Evolutionary conservation across 192 early-diverging fungal species (phyloP).

Genomic region (Glomus cerebriforme): DNA sequence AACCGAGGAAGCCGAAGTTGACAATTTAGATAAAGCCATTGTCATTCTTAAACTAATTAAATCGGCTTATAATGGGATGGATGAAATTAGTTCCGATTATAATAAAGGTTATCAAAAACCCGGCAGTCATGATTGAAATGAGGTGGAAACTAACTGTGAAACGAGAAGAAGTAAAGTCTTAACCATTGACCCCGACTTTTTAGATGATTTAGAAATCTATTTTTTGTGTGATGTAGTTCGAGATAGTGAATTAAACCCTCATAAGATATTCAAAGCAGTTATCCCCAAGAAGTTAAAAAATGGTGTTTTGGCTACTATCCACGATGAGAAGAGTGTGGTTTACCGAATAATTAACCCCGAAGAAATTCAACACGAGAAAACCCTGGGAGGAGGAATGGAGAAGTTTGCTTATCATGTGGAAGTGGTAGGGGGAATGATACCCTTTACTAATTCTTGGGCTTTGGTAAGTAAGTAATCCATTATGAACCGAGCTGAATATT

Average conservation of each 20-base stretch:
- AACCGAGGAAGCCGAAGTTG: neutral
- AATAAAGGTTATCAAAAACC: slow-evolving; percentile 13
- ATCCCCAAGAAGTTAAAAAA: neutral
- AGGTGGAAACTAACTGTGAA: slow-evolving; percentile 10
- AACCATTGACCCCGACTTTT: slow-evolving; percentile 5
- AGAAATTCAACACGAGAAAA: slow-evolving; percentile 10
- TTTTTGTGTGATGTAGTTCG: slow-evolving; percentile 6
- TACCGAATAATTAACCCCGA: slow-evolving; percentile 21
- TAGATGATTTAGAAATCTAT: slow-evolving; percentile 10
- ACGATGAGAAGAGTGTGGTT: neutral
- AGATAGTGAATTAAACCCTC: neutral
- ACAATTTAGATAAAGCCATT: slow-evolving; percentile 13
- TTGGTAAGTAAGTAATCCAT: neutral
- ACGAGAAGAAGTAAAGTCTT: neutral
- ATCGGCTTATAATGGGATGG: neutral
- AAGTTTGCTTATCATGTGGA: slow-evolving; percentile 17
- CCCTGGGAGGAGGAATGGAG: slow-evolving; percentile 6
- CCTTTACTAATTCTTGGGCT: neutral
- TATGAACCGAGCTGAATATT: no score
- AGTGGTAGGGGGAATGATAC: slow-evolving; percentile 13
- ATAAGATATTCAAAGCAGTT: neutral
- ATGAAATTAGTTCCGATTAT: neutral
- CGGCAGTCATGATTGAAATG: neutral
- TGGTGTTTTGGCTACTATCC: neutral
- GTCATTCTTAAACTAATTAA: slow-evolving; percentile 5